Percentiles rank a stretch among this genome's conserved stretches.
phyloP scores from a whole-genome alignment of 495 filamentous ascomycete species.

The Podospora conica region DNA sequence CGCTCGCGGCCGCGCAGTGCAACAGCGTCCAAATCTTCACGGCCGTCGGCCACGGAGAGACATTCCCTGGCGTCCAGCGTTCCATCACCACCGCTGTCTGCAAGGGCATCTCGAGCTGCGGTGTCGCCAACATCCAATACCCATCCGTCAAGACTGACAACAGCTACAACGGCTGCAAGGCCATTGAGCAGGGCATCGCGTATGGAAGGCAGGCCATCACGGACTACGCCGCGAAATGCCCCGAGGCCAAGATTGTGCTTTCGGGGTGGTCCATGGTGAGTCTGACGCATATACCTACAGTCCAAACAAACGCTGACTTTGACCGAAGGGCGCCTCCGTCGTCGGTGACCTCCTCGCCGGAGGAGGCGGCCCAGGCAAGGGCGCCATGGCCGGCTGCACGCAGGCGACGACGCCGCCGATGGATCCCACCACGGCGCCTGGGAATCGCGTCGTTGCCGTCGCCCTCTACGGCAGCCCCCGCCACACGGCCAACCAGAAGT shows the following conservation, averaged over 20 bases:
- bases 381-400: conserved; percentile 3
- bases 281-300: not conserved
- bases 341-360: conserved; percentile 2
- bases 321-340: conserved; percentile 3
- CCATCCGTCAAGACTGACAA: not conserved
- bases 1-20: conserved; percentile 5
- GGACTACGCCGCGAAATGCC: conserved; percentile 2
- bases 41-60: conserved; percentile 2
- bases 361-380: conserved; percentile 1
- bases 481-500: conserved; percentile 7
- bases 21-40: conserved; percentile 5
- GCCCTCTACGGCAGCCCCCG: conserved; percentile 7
- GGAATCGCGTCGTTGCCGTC: conserved; percentile 1
- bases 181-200: not conserved
- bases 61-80: not conserved
- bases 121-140: conserved; percentile 6
- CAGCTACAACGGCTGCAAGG: conserved; percentile 5
- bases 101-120: conserved; percentile 3
- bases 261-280: conserved; percentile 6
- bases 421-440: conserved; percentile 4
- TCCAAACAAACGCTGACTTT: conserved; percentile 2
- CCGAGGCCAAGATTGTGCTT: conserved; percentile 4
- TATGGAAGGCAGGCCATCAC: not conserved
- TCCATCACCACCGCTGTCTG: conserved; percentile 3
- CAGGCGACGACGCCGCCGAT: not conserved